A percentile compares a stretch with the other conserved stretches of the same genome.
Evolutionary conservation across 2,329 filamentous ascomycete species (phyloP).

Genomic region (Mollisia scopiformis): DNA sequence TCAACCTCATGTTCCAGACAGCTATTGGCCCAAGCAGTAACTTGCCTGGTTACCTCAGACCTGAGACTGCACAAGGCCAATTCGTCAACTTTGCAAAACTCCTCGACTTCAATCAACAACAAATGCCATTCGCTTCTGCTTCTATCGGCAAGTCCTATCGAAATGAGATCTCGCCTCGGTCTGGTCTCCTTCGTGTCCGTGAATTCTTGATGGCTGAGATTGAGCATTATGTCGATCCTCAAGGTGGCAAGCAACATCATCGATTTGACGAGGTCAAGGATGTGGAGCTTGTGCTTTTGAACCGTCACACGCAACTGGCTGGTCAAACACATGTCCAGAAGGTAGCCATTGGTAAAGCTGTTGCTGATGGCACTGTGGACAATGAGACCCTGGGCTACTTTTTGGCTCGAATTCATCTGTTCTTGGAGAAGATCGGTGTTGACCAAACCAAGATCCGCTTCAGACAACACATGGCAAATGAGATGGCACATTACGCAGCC

Average conservation of each 20-base stretch:
- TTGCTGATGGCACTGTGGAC: slow-evolving; percentile 81
- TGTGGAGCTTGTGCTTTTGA: slow-evolving; percentile 80
- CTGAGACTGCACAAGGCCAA: slow-evolving; percentile 96
- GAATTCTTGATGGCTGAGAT: slow-evolving; percentile 99
- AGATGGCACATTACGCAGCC: slow-evolving; percentile 91
- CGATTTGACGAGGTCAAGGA: slow-evolving; percentile 87
- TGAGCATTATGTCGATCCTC: slow-evolving; percentile 95
- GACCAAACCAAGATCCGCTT: slow-evolving; percentile 90
- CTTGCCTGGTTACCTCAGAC: slow-evolving; percentile 81
- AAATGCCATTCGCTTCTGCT: slow-evolving; percentile 96
- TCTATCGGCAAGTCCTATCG: slow-evolving; percentile 98
- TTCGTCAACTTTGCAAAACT: slow-evolving; percentile 97
- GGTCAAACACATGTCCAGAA: slow-evolving; percentile 78
- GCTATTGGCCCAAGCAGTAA: slow-evolving; percentile 92
- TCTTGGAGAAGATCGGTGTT: slow-evolving; percentile 85
- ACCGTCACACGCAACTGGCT: slow-evolving; percentile 81
- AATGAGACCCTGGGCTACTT: slow-evolving; percentile 99
- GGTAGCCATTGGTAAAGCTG: slow-evolving; percentile 83
- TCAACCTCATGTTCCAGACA: slow-evolving; percentile 99
- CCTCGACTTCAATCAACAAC: slow-evolving; percentile 91
- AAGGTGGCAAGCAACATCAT: slow-evolving; percentile 90
- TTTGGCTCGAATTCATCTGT: slow-evolving; percentile 88
- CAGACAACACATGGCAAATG: slow-evolving; percentile 92
- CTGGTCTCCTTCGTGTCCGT: slow-evolving; percentile 88
- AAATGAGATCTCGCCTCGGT: slow-evolving; percentile 94